A percentile compares a stretch with the other conserved stretches of the same genome.
Evolutionary conservation across 208 protist species (phyloP).

Genomic region (Leishmania aethiopica): DNA sequence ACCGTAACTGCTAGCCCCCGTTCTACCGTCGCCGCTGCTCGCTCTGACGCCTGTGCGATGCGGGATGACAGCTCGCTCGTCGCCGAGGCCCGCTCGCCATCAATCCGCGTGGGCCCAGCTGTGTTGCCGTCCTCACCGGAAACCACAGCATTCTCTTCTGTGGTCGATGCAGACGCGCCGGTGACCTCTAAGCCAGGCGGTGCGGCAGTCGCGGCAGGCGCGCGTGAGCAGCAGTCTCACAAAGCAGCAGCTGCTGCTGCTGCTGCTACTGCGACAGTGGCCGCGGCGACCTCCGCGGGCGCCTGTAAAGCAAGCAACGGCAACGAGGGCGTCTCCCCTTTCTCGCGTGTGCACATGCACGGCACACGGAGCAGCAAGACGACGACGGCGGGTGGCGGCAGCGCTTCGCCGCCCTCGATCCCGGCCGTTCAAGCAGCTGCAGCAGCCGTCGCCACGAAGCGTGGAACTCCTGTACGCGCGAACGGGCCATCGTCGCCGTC

Average conservation of each 20-base stretch:
- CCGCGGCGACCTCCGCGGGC: not conserved
- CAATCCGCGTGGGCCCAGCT: not conserved
- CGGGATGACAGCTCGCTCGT: not conserved
- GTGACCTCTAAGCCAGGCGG: not conserved
- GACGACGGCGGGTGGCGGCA: not conserved
- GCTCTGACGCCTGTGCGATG: not conserved
- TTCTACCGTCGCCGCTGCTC: not conserved
- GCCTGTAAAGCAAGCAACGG: not conserved
- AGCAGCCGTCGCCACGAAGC: not conserved
- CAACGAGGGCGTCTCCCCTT: not conserved
- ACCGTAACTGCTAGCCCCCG: not conserved
- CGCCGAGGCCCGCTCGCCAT: conserved; percentile 1
- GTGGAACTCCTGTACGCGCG: not conserved
- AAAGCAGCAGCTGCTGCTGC: not conserved
- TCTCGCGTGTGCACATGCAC: conserved; percentile 6
- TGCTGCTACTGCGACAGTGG: not conserved
- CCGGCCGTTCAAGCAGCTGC: not conserved
- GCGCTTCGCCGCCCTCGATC: not conserved
- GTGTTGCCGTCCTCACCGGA: conserved; percentile 1
- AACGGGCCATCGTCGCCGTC: not conserved
- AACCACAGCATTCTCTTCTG: not conserved
- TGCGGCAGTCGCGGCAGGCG: not conserved
- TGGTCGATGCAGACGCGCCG: not conserved
- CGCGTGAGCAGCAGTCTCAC: not conserved
- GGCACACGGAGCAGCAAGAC: conserved; percentile 4